phyloP scores from a whole-genome alignment of 345 rosid species.

The Pistacia vera region DNA sequence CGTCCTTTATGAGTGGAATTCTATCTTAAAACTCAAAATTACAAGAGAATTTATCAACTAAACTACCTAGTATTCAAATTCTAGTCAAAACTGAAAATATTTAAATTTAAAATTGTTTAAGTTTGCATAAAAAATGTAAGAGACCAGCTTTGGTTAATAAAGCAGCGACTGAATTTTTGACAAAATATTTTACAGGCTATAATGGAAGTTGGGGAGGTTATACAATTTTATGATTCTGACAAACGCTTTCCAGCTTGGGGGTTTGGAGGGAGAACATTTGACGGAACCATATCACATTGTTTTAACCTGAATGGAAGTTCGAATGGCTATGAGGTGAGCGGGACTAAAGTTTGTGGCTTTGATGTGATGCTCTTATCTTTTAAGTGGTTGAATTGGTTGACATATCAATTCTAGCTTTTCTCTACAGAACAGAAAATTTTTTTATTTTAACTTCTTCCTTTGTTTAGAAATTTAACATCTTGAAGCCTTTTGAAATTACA shows the following conservation, averaged over 20 bases:
- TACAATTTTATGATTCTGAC: constrained; percentile 86
- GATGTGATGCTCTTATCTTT: background rate
- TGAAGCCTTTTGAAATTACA: no score
- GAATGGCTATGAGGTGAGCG: constrained; percentile 58
- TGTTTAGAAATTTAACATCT: no score
- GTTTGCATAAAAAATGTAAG: background rate
- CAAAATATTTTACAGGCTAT: constrained; percentile 57
- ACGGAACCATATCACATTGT: constrained; percentile 70
- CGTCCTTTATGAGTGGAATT: background rate
- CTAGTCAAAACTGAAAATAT: background rate
- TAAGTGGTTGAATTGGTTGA: background rate
- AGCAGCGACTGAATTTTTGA: background rate
- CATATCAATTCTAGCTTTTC: background rate
- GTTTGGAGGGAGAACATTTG: constrained; percentile 73
- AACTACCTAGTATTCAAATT: background rate
- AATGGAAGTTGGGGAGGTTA: constrained; percentile 81
- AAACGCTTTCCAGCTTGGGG: constrained; percentile 86
- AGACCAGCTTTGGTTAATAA: background rate
- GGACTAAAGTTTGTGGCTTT: background rate
- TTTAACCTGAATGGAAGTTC: constrained; percentile 73
- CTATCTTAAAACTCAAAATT: background rate
- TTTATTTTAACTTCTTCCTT: no score
- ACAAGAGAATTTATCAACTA: background rate
- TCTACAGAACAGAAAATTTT: no score
- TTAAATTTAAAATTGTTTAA: background rate